Evolutionary conservation across 805 yeast species (phyloP), one percentile per base, ranked within the genome.

Genomic region (Saturnispora zaruensis): DNA sequence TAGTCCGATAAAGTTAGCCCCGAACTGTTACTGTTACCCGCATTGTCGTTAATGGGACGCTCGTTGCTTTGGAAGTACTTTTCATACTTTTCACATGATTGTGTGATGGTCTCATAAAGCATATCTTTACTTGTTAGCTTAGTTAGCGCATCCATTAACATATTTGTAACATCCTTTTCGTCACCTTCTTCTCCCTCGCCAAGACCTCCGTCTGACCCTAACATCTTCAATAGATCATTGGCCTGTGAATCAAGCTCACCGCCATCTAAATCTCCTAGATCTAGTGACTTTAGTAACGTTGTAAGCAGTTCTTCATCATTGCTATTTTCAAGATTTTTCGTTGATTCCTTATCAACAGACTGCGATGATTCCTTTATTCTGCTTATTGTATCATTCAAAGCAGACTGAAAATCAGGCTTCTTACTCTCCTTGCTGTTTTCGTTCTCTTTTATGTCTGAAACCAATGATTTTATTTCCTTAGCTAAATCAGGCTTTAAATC

Each of bases 81-180:
- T 2, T 88, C 86, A 63, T 81, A 87, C 61, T 86, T 87, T 11
- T 71, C 67, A 55, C 82, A 78, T 63, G 90, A 73, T 53, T 88
- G 96, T 59, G 82, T 84, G 67, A 91, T 75, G 2, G 98, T 96
- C 57, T 84, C 95, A 61, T 87, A 90, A 36, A 91, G 72, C 20
- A 90, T 85, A 51, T 83, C 90, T 61, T 89, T 91, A 5, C 93
- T 79, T 6, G 93, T 78, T 63, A 91, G 74, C 62, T 89, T 91
- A 54, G 80, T 82, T 59, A 91, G 72, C 80, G 91, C 81, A 34
- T 85, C 87, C 18, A 74, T 75, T 53, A 87, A 67, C 44, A 87
- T 67, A 52, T 78, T 77, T 24, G 82, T 71, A 54, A 84, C 66
- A 36, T 61, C 66, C 6, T 62, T 71, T 24, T 51, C 45, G 6